Percentiles rank a stretch among this genome's conserved stretches.
These are phyloP conservation scores for Kalmusia sp. DNA, from an alignment of 2,329 filamentous ascomycete species.

Conservation along the genomic window DNA sequence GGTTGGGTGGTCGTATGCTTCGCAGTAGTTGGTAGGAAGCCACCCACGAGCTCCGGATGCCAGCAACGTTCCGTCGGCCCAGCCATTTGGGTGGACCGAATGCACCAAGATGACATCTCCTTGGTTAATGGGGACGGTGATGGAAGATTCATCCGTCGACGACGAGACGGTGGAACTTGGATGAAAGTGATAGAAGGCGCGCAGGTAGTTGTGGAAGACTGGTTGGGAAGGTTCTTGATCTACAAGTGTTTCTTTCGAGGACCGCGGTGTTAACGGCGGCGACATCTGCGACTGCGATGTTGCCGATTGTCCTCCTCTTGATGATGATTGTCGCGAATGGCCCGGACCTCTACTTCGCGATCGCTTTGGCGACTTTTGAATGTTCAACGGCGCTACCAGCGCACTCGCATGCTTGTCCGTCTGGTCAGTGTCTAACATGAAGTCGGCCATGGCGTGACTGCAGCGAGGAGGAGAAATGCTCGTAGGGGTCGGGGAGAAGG, in stretches of 20 bases:
- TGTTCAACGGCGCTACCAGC: constrained; percentile 45
- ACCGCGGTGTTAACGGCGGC: constrained; percentile 77
- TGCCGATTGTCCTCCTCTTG: constrained; percentile 38
- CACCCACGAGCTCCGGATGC: constrained; percentile 87
- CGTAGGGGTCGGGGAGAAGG: background rate
- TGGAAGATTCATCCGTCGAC: constrained; percentile 67
- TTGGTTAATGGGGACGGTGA: constrained; percentile 86
- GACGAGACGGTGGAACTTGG: constrained; percentile 79
- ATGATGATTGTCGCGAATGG: constrained; percentile 43
- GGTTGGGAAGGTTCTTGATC: constrained; percentile 59
- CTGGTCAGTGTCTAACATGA: constrained; percentile 31
- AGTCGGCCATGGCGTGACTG: constrained; percentile 37
- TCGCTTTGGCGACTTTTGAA: constrained; percentile 43
- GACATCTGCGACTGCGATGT: constrained; percentile 67
- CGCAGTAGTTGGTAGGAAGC: constrained; percentile 98
- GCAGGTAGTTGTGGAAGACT: constrained; percentile 91
- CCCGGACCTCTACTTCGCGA: constrained; percentile 26
- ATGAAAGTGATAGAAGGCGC: constrained; percentile 92
- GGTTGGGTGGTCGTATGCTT: constrained; percentile 87
- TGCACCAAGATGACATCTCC: constrained; percentile 94
- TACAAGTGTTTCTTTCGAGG: constrained; percentile 67
- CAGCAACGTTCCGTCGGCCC: constrained; percentile 94
- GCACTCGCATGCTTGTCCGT: constrained; percentile 44
- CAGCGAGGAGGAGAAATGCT: constrained; percentile 7
- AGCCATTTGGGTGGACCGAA: constrained; percentile 96